phyloP scores from a whole-genome alignment of 208 protist species.

The Trypanosoma conorhini region DNA sequence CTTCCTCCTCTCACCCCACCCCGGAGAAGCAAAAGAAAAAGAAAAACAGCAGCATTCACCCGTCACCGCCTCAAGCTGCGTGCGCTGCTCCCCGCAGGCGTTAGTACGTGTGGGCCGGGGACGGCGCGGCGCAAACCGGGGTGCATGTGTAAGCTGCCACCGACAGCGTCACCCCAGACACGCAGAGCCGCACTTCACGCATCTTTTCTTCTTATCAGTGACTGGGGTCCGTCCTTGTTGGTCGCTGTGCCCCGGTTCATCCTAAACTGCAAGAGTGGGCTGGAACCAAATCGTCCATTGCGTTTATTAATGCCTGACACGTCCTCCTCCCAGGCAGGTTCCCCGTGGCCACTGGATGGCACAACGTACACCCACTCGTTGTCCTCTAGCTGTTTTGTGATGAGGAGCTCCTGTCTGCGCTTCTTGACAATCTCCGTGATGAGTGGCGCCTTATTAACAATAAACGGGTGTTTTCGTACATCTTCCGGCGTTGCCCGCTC shows the following conservation, averaged over 20 bases:
- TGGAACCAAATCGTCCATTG: neutral
- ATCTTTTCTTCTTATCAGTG: neutral
- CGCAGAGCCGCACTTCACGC: neutral
- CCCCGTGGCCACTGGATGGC: slow-evolving; percentile 16
- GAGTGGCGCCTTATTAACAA: slow-evolving; percentile 27
- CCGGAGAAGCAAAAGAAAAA: too few species aligned
- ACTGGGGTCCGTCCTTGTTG: neutral
- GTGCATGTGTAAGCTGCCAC: too few species aligned
- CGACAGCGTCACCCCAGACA: too few species aligned
- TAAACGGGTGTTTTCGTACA: slow-evolving; percentile 47
- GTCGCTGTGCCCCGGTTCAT: neutral
- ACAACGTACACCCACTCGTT: slow-evolving; percentile 64
- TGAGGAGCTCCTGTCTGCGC: slow-evolving; percentile 28
- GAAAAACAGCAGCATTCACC: too few species aligned
- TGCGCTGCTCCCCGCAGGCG: too few species aligned
- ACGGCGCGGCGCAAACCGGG: too few species aligned
- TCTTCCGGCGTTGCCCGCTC: slow-evolving; percentile 36
- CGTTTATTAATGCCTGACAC: neutral
- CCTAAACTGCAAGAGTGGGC: neutral
- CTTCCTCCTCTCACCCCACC: too few species aligned
- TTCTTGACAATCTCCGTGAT: slow-evolving; percentile 34
- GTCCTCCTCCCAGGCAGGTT: slow-evolving; percentile 5
- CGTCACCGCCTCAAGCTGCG: too few species aligned
- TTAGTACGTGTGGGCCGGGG: too few species aligned
- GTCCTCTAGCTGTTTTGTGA: slow-evolving; percentile 33